These are phyloP conservation scores for Xylaria grammica DNA, from an alignment of 495 filamentous ascomycete species.

Conservation along the genomic window DNA sequence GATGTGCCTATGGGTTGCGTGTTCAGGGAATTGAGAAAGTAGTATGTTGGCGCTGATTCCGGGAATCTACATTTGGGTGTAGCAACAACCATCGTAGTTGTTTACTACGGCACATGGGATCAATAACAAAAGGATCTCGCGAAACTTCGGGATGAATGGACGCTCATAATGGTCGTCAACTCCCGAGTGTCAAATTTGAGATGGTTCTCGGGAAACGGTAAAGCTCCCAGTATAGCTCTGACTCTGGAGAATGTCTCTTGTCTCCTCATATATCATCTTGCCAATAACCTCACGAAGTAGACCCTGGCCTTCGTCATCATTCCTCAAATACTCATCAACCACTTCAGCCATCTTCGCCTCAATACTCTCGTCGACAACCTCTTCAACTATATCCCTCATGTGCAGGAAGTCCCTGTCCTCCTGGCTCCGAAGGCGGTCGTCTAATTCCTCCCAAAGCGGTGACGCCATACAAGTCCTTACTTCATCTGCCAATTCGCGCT, in stretches of 20 bases:
- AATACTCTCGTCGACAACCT: constrained; percentile 12
- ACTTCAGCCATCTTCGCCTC: constrained; percentile 6
- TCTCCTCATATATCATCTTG: constrained; percentile 9
- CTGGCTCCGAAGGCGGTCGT: constrained; percentile 4
- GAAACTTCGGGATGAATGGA: no score
- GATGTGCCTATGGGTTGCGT: constrained; percentile 38
- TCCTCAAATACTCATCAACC: constrained; percentile 8
- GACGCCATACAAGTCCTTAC: constrained; percentile 8
- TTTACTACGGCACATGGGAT: no score
- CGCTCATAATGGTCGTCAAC: no score
- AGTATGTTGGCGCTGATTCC: no score
- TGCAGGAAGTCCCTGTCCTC: constrained; percentile 1
- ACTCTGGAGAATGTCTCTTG: constrained; percentile 2
- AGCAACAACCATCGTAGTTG: no score
- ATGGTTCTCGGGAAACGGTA: neutral
- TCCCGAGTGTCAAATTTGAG: constrained; percentile 6
- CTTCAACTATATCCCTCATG: constrained; percentile 6
- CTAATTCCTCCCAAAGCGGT: constrained; percentile 11
- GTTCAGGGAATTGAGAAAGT: constrained; percentile 1
- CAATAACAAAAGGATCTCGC: no score
- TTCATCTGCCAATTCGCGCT: constrained; percentile 14
- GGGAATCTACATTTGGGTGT: no score
- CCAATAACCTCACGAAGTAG: neutral
- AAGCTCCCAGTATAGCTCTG: constrained; percentile 4
- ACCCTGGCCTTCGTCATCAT: neutral